These are phyloP conservation scores for Pseudogymnoascus sp. DNA, from an alignment of 2,329 filamentous ascomycete genomes.

Conservation along the genomic window DNA sequence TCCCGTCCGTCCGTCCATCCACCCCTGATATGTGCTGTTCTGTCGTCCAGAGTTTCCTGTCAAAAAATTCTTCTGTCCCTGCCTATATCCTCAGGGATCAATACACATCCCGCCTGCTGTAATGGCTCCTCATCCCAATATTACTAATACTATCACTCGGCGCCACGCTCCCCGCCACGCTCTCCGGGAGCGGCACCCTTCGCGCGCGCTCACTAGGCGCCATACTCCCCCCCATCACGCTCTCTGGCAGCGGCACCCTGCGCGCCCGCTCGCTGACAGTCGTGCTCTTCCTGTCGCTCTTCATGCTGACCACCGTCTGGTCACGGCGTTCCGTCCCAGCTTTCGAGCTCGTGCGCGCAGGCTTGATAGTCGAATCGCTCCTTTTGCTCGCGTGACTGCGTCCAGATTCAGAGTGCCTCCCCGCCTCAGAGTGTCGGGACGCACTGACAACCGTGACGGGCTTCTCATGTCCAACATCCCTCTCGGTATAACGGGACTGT, in stretches of 20 bases:
- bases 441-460: neutral
- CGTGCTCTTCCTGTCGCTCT: neutral
- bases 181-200: conserved; percentile 21
- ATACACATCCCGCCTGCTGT: neutral
- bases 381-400: neutral
- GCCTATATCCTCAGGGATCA: neutral
- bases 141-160: conserved; percentile 58
- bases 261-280: conserved; percentile 14
- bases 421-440: neutral
- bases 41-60: neutral
- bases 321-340: neutral
- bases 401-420: neutral
- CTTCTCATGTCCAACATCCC: neutral
- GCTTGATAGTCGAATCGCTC: conserved; percentile 10
- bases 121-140: conserved; percentile 38
- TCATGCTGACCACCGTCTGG: neutral
- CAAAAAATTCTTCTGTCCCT: neutral
- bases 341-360: neutral
- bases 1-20: neutral
- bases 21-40: neutral
- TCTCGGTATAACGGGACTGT: neutral
- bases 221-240: conserved; percentile 33
- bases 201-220: conserved; percentile 13
- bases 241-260: conserved; percentile 20
- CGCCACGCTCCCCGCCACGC: conserved; percentile 41